Conservation (phyloP, 2,329 filamentous ascomycete genomes). For the Amylocarpus encephaloides region DNA sequence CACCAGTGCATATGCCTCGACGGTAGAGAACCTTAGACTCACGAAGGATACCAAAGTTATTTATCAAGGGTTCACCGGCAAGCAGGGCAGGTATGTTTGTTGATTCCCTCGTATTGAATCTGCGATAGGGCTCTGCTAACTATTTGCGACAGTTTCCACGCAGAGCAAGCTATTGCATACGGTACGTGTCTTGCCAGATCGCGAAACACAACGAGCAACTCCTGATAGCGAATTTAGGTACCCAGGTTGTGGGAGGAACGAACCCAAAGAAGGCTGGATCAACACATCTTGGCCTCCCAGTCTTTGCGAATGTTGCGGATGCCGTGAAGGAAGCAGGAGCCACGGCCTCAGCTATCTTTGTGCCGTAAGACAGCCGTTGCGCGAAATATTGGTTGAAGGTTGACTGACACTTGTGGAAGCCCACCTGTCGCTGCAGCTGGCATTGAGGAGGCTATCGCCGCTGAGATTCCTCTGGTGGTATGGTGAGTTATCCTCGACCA, state of each 20-base stretch:
- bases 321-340: slow-evolving; percentile 87
- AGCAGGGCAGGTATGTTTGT: slow-evolving; percentile 85
- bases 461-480: slow-evolving; percentile 90
- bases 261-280: slow-evolving; percentile 98
- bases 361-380: slow-evolving; percentile 56
- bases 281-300: slow-evolving; percentile 83
- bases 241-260: slow-evolving; percentile 94
- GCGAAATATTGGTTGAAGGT: slow-evolving; percentile 3
- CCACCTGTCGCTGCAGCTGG: slow-evolving; percentile 86
- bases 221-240: slow-evolving; percentile 52
- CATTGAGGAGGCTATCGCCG: slow-evolving; percentile 93
- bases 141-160: slow-evolving; percentile 71
- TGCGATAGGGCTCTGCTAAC: slow-evolving; percentile 22
- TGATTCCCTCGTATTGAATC: neutral
- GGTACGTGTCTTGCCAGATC: slow-evolving; percentile 48
- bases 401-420: slow-evolving; percentile 42
- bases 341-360: slow-evolving; percentile 89
- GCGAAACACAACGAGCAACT: slow-evolving; percentile 17
- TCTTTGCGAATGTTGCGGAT: slow-evolving; percentile 84
- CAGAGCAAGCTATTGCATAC: slow-evolving; percentile 96
- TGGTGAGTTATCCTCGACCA: slow-evolving; percentile 45
- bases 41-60: slow-evolving; percentile 90
- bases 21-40: slow-evolving; percentile 83
- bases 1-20: slow-evolving; percentile 63
- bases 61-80: slow-evolving; percentile 96